These are phyloP conservation scores for Suillus fuscotomentosus DNA, from an alignment of 768 basidiomycete genomes.

Conservation along the genomic window DNA sequence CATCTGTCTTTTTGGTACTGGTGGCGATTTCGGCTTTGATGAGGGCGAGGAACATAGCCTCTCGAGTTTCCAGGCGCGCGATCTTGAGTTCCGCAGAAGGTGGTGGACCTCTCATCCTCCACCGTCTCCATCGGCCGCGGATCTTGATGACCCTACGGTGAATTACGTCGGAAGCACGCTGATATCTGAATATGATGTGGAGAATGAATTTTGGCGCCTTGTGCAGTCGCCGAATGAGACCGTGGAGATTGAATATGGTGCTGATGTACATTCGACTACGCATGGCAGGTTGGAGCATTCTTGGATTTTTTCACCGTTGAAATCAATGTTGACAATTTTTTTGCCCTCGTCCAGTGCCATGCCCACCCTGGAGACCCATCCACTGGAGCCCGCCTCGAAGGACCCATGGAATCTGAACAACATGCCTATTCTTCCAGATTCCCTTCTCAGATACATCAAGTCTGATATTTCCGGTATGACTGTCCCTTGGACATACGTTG, in stretches of 20 bases:
- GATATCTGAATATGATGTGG: conserved; percentile 90
- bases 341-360: conserved; percentile 62
- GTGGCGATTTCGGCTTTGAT: conserved; percentile 97
- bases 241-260: conserved; percentile 99
- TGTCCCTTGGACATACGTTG: conserved; percentile 98
- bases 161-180: conserved; percentile 56
- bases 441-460: conserved; percentile 94
- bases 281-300: conserved; percentile 78
- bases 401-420: conserved; percentile 99
- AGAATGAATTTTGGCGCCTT: conserved; percentile 95
- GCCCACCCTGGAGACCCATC: conserved; percentile 94
- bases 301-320: conserved; percentile 25
- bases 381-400: conserved; percentile 79
- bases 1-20: conserved; percentile 85
- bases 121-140: conserved; percentile 24
- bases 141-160: conserved; percentile 48
- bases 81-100: conserved; percentile 80
- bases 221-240: conserved; percentile 88
- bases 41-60: conserved; percentile 96
- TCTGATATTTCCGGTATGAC: conserved; percentile 99
- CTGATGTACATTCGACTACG: conserved; percentile 95
- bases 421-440: conserved; percentile 89
- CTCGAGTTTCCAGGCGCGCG: conserved; percentile 88
- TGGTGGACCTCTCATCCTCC: conserved; percentile 88
- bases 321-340: conserved; percentile 7